Evolutionary conservation across 768 basidiomycete species (phyloP).

Genomic region (Panaeolus cyanescens): DNA sequence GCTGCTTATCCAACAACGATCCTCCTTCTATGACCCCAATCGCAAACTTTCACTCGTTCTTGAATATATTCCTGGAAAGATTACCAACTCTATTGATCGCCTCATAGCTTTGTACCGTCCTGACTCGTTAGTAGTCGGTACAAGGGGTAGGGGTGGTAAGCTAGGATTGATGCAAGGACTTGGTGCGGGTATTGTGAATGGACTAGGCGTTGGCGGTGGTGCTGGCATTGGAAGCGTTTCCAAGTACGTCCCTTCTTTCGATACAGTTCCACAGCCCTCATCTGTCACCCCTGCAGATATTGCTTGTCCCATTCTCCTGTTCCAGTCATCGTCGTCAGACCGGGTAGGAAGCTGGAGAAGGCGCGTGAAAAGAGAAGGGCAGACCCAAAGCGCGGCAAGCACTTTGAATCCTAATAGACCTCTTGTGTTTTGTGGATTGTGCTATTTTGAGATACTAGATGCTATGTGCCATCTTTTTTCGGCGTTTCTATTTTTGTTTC

Average conservation of each 20-base stretch:
- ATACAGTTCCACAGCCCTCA: background rate
- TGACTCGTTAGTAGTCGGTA: slow-evolving; percentile 92
- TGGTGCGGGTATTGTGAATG: slow-evolving; percentile 28
- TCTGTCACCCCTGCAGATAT: slow-evolving; percentile 45
- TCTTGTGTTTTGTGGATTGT: background rate
- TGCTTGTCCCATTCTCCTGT: slow-evolving; percentile 92
- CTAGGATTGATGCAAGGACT: slow-evolving; percentile 22
- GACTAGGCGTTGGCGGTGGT: slow-evolving; percentile 35
- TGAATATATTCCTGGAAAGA: slow-evolving; percentile 91
- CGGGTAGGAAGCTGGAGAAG: slow-evolving; percentile 85
- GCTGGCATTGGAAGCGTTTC: slow-evolving; percentile 51
- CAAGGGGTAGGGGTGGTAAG: slow-evolving; percentile 62
- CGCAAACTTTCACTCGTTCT: slow-evolving; percentile 89
- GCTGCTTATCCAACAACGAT: slow-evolving; percentile 77
- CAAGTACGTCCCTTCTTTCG: slow-evolving; percentile 33
- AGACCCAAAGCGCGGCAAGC: slow-evolving; percentile 84
- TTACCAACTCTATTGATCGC: slow-evolving; percentile 88
- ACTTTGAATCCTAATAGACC: slow-evolving; percentile 52
- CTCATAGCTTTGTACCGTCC: slow-evolving; percentile 91
- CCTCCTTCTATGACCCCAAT: slow-evolving; percentile 72
- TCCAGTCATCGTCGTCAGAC: slow-evolving; percentile 93
- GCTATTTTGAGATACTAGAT: background rate
- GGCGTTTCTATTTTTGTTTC: background rate
- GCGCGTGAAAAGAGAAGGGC: slow-evolving; percentile 82
- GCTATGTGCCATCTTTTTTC: background rate